Base-by-base conservation (phyloP, 305 asterid genomes). In the Fraxinus floribunda region DNA sequence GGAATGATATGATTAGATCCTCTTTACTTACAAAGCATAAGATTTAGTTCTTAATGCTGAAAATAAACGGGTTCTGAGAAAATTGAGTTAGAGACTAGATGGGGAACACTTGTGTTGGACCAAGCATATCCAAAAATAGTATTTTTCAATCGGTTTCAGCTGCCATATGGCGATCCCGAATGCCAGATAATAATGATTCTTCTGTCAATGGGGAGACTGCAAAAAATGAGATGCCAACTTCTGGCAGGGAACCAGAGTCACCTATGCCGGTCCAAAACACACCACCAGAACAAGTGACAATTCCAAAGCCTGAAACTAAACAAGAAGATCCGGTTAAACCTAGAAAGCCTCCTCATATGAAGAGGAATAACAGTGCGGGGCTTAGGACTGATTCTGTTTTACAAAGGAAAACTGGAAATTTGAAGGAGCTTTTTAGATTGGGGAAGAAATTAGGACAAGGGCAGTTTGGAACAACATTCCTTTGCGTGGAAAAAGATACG, bases 51-150 rank as follows among this genome's bases (percentile, higher is more conserved):
- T 52, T 77, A 46, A 77, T 77, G 80, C 71, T 71, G 82, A 62
- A 77, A 15, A 82, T 52, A 30, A n/a, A 77, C 81, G 80, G 57
- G 41, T 60, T 62, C 82, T 81, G 76, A 41, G 83, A 81, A 76
- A 83, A 46, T 80, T 85, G 78, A 72, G 78, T 38, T 34, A 66
- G 79, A 79, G 85, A 60, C 32, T 10, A 85, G 81, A 92, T 91
- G 94, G 97, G 97, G 84, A 92, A 92, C 82, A 91, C 90, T 80
- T 92, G 97, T 87, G 93, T 91, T 72, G 94, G 97, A 72, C 94
- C 97, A 5, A 85, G 83, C 72, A 84, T 90, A 75, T 75, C 91
- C 0, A 92, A 87, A 80, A 91, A 86, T 80, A 84, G 90, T 5
- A 83, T 92, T n/a, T 71, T 92, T 20, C 93, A 92, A 86, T 91